phyloP scores from a whole-genome alignment of 257 asterid genomes.

The Rhazya stricta region DNA sequence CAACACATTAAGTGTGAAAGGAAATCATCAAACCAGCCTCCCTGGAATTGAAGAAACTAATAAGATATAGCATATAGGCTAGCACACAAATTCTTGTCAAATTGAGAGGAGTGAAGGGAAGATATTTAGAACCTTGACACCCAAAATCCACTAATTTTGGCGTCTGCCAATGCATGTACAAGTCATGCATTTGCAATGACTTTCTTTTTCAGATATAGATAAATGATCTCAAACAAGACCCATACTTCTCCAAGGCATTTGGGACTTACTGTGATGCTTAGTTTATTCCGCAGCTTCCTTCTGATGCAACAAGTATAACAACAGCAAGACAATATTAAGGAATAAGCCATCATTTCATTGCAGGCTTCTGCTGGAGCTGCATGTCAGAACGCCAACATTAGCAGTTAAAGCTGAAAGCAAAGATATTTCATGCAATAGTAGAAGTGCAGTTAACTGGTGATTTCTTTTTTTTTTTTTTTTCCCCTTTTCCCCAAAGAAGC shows the following conservation, averaged over 20 bases:
- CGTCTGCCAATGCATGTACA: neutral
- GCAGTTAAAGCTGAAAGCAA: neutral
- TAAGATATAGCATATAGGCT: neutral
- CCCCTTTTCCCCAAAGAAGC: no score
- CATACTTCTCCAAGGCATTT: neutral
- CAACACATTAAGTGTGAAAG: constrained; percentile 90
- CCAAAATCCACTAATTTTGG: neutral
- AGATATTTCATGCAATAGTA: neutral
- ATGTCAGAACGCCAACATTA: constrained; percentile 20
- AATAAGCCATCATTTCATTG: constrained; percentile 85
- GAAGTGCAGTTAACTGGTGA: neutral
- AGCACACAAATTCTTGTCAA: constrained; percentile 4
- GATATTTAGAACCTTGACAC: neutral
- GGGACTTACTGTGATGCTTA: constrained; percentile 56
- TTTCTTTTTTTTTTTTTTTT: no score
- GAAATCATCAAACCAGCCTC: constrained; percentile 77
- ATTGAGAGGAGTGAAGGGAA: neutral
- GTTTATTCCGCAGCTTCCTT: constrained; percentile 58
- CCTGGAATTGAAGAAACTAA: constrained; percentile 39
- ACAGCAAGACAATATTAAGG: constrained; percentile 81
- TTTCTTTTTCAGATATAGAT: neutral
- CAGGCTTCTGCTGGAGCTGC: constrained; percentile 85
- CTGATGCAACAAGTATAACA: constrained; percentile 92
- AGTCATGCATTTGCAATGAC: neutral
- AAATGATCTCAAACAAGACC: neutral